Conservation (phyloP, 768 basidiomycete species). For the Termitomyces sp. region DNA sequence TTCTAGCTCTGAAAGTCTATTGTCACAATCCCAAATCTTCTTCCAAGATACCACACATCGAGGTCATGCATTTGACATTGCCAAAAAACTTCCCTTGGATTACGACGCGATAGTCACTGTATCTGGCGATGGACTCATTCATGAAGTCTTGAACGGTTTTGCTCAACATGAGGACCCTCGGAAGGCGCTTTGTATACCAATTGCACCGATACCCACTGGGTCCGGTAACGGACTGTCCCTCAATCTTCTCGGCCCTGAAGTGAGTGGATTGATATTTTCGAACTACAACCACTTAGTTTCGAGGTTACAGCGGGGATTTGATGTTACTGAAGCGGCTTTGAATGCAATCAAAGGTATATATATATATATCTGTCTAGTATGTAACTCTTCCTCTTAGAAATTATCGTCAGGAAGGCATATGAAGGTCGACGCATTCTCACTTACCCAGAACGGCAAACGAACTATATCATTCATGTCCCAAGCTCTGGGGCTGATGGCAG, state of each 20-base stretch:
- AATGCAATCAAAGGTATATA: slow-evolving; percentile 73
- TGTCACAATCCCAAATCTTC: neutral
- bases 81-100: slow-evolving; percentile 45
- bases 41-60: slow-evolving; percentile 53
- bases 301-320: slow-evolving; percentile 52
- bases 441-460: slow-evolving; percentile 61
- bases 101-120: slow-evolving; percentile 72
- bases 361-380: neutral
- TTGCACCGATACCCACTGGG: slow-evolving; percentile 78
- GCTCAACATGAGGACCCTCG: slow-evolving; percentile 55
- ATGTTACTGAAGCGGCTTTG: slow-evolving; percentile 66
- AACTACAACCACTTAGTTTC: neutral
- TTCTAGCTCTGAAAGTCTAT: neutral
- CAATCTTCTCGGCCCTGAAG: slow-evolving; percentile 68
- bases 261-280: slow-evolving; percentile 21
- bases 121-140: slow-evolving; percentile 81
- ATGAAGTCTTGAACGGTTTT: slow-evolving; percentile 83
- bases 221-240: slow-evolving; percentile 76
- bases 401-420: slow-evolving; percentile 54
- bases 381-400: neutral
- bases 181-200: slow-evolving; percentile 59
- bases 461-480: slow-evolving; percentile 81
- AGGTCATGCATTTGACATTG: slow-evolving; percentile 66
- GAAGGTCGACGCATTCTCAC: slow-evolving; percentile 70
- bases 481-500: slow-evolving; percentile 79